A percentile compares a stretch with the other conserved stretches of the same genome.
These are phyloP conservation scores for Alternaria brassicae DNA, from an alignment of 2,329 filamentous ascomycete species.

Conservation along the genomic window DNA sequence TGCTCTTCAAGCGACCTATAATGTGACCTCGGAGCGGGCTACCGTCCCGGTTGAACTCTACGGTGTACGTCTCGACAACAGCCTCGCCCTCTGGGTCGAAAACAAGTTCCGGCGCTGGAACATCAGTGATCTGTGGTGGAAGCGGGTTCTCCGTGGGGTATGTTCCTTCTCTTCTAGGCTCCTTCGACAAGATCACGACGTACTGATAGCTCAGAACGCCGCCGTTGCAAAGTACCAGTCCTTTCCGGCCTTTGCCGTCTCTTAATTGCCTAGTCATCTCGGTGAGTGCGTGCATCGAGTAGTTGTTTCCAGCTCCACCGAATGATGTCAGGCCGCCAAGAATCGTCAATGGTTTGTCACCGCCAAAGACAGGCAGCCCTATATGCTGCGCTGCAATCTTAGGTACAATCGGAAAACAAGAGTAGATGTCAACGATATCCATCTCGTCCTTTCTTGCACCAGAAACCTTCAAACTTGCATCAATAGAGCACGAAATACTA, in stretches of 20 bases:
- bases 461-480: slow-evolving; percentile 60
- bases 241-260: slow-evolving; percentile 55
- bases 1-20: slow-evolving; percentile 59
- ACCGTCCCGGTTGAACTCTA: slow-evolving; percentile 63
- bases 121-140: slow-evolving; percentile 52
- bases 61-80: slow-evolving; percentile 67
- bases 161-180: slow-evolving; percentile 49
- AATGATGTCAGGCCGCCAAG: slow-evolving; percentile 72
- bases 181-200: slow-evolving; percentile 63
- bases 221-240: slow-evolving; percentile 70
- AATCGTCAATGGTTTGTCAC: slow-evolving; percentile 63
- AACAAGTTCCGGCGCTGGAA: slow-evolving; percentile 47
- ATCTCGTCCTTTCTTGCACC: slow-evolving; percentile 60
- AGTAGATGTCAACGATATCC: slow-evolving; percentile 70
- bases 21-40: slow-evolving; percentile 58
- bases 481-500: slow-evolving; percentile 65
- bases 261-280: slow-evolving; percentile 58
- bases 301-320: slow-evolving; percentile 74
- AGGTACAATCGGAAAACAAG: slow-evolving; percentile 73
- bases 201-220: slow-evolving; percentile 72
- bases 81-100: slow-evolving; percentile 59
- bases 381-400: slow-evolving; percentile 70
- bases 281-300: slow-evolving; percentile 67
- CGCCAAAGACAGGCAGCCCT: slow-evolving; percentile 56
- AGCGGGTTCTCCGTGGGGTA: slow-evolving; percentile 61